Conservation (phyloP, 257 asterid genomes). For the Rehmannia glutinosa region DNA sequence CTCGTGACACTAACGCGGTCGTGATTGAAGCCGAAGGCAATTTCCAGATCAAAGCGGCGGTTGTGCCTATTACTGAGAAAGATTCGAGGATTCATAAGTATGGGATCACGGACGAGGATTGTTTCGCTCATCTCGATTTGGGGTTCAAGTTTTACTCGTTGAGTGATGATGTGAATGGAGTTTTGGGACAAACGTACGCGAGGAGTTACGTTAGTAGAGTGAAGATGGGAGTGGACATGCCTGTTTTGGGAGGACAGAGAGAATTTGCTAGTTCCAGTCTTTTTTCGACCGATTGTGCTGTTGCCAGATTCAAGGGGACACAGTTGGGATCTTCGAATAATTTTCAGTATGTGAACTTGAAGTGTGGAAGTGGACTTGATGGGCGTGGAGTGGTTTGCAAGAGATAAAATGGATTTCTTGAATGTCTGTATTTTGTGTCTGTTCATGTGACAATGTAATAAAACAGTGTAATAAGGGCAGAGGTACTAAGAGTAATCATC, state of each 20-base stretch:
- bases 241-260: conserved; percentile 73
- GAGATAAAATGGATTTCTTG: conserved; percentile 25
- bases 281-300: conserved; percentile 65
- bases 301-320: conserved; percentile 49
- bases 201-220: conserved; percentile 56
- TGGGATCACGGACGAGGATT: conserved; percentile 62
- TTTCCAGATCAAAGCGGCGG: conserved; percentile 67
- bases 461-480: conserved; percentile 23
- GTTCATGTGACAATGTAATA: too few relatives aligned
- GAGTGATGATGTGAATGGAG: conserved; percentile 58
- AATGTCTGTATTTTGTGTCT: neutral
- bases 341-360: conserved; percentile 38
- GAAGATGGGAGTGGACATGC: conserved; percentile 79
- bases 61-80: conserved; percentile 57
- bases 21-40: conserved; percentile 62
- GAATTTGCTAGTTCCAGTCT: conserved; percentile 57
- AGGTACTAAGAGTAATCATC: neutral
- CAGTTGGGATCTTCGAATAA: neutral
- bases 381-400: conserved; percentile 75
- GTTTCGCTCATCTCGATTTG: conserved; percentile 82
- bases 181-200: conserved; percentile 73
- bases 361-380: conserved; percentile 50
- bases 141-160: conserved; percentile 73
- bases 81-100: conserved; percentile 64
- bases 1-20: conserved; percentile 42